A percentile compares a stretch with the other conserved stretches of the same genome.
Conservation (phyloP, 1,284 basidiomycete species). For the Heterobasidion annosum region DNA sequence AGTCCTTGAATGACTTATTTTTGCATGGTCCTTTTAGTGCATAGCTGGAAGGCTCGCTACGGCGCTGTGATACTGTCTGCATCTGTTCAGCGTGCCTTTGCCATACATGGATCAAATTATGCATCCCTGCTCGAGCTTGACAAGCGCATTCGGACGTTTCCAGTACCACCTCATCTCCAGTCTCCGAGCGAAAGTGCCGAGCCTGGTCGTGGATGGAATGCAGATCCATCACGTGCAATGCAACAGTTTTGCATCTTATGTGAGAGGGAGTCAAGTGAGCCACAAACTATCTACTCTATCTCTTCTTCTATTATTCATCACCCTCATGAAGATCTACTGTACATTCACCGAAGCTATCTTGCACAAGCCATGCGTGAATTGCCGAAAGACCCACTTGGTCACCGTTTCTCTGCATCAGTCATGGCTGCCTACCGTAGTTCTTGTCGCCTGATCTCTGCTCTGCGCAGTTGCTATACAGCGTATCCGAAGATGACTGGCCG, state of each 20-base stretch:
- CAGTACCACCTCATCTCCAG: constrained; percentile 30
- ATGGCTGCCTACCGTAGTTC: constrained; percentile 35
- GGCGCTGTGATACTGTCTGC: constrained; percentile 33
- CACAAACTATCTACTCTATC: neutral
- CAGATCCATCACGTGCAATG: constrained; percentile 27
- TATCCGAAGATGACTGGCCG: constrained; percentile 25
- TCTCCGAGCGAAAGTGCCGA: constrained; percentile 24
- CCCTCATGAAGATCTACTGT: constrained; percentile 32
- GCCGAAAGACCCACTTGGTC: constrained; percentile 23
- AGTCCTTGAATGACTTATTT: neutral
- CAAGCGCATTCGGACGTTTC: constrained; percentile 35
- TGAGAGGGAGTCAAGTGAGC: constrained; percentile 36
- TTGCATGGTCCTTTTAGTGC: constrained; percentile 20
- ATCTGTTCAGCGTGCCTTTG: constrained; percentile 33
- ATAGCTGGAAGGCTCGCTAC: constrained; percentile 40
- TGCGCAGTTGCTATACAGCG: constrained; percentile 27
- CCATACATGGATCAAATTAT: constrained; percentile 27
- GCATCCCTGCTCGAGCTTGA: constrained; percentile 33
- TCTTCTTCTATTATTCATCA: neutral
- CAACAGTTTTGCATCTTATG: constrained; percentile 35
- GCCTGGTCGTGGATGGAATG: constrained; percentile 27
- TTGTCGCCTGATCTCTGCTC: constrained; percentile 28
- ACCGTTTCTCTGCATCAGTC: constrained; percentile 38
- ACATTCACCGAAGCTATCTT: constrained; percentile 43
- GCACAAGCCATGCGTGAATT: constrained; percentile 30